Evolutionary conservation across 1,284 basidiomycete species (phyloP), one percentile per base, ranked within the genome.

Genomic region (Crepidotus sp.): DNA sequence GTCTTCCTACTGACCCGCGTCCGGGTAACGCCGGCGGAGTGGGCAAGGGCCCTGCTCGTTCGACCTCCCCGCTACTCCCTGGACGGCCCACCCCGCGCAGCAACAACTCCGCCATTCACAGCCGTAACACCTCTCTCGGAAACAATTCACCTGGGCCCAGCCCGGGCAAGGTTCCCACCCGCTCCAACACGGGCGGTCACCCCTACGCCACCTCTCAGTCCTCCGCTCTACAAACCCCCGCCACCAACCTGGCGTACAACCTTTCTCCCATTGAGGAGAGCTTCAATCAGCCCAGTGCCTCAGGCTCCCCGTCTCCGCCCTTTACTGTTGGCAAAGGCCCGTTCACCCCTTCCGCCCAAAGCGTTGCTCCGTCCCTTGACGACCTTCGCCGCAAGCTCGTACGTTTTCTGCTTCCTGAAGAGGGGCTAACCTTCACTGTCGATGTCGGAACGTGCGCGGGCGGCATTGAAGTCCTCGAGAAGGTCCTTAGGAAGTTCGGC

Each of bases 401-500:
- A 58, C 95, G 90, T 61, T 94, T 96, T 59, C 70, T 80, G 33
- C 71, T 91, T 40, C 80, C 82, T 2, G 91, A 90, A 15, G 85
- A 88, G 64, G 78, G 64, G 18, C 74, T 82, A 41, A 80, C 83
- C 17, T 75, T 75, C 34, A 85, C 83, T 0, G 77, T 97, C 49
- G 83, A 93, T 57, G 80, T 91, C 9, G 74, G 78, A 1, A 78
- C 83, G 36, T 92, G 86, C 56, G 69, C 71, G 1, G 81, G 80
- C 27, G 91, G 89, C 3, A 73, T 84, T 1, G 90, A 96, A 55
- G 77, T 96, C 1, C 70, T 96, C 38, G 86, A 90, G 54, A 79
- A 82, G 53, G 91, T 88, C 0, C 66, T 97, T 48, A 86, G 78
- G 60, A 97, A 97, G 62, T 87, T 93, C 56, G 80, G 80, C 40